Conservation (phyloP, 1,139 yeast genomes). For the Yamadazyma sp. region DNA sequence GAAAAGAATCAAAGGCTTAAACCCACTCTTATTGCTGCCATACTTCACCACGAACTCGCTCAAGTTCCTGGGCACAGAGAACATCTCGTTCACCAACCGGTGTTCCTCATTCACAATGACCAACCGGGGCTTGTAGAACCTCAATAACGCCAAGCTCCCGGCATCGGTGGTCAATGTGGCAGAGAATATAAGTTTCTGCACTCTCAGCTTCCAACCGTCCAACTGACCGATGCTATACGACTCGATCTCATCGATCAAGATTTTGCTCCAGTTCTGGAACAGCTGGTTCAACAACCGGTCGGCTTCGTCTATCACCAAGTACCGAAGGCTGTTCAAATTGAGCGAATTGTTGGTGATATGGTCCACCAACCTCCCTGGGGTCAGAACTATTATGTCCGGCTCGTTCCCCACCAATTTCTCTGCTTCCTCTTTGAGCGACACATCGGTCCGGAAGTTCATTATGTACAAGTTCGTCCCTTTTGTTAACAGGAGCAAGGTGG, state of each 20-base stretch:
- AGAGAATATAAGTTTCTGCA: slow-evolving; percentile 73
- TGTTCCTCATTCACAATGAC: slow-evolving; percentile 66
- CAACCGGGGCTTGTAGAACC: slow-evolving; percentile 67
- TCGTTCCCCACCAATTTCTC: slow-evolving; percentile 39
- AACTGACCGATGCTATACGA: slow-evolving; percentile 6
- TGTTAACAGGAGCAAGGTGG: slow-evolving; percentile 58
- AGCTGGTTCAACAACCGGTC: slow-evolving; percentile 87
- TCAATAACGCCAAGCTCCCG: slow-evolving; percentile 72
- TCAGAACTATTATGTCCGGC: slow-evolving; percentile 80
- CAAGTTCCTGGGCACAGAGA: slow-evolving; percentile 55
- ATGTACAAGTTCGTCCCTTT: slow-evolving; percentile 67
- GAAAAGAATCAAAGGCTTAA: slow-evolving; percentile 73
- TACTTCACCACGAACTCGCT: slow-evolving; percentile 51
- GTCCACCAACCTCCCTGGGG: slow-evolving; percentile 95
- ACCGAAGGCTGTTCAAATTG: slow-evolving; percentile 53
- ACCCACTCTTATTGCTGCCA: slow-evolving; percentile 56
- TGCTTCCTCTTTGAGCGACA: slow-evolving; percentile 69
- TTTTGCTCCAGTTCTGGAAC: slow-evolving; percentile 89
- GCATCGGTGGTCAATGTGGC: slow-evolving; percentile 96
- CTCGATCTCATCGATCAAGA: slow-evolving; percentile 55
- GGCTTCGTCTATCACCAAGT: slow-evolving; percentile 89
- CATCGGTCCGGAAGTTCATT: slow-evolving; percentile 56
- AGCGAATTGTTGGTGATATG: slow-evolving; percentile 53
- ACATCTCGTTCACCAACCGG: slow-evolving; percentile 50
- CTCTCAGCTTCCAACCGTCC: slow-evolving; percentile 26